phyloP scores from a whole-genome alignment of 768 basidiomycete species.

The Termitomyces sp. region DNA sequence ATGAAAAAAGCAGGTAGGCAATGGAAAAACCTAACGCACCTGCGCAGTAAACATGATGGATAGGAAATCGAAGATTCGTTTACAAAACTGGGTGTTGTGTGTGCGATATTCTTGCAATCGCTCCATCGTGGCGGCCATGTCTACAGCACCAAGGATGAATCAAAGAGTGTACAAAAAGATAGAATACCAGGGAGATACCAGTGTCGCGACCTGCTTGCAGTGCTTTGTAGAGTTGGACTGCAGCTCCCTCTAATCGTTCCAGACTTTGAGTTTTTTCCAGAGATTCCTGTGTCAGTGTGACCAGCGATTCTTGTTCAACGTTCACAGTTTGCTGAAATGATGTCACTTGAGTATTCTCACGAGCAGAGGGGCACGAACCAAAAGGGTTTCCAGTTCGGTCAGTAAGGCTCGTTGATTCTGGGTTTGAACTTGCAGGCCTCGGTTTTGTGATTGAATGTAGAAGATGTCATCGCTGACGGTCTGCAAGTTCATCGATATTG shows the following conservation, averaged over 20 bases:
- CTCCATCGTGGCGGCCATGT: constrained; percentile 98
- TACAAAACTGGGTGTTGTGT: constrained; percentile 90
- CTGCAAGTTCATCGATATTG: constrained; percentile 32
- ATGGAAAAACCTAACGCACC: constrained; percentile 34
- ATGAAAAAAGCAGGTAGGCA: not conserved
- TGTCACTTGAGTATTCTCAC: not conserved
- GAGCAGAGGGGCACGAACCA: constrained; percentile 31
- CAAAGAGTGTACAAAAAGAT: constrained; percentile 8
- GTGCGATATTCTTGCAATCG: constrained; percentile 86
- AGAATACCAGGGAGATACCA: constrained; percentile 37
- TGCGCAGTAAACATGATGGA: constrained; percentile 90
- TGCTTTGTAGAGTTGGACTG: constrained; percentile 91
- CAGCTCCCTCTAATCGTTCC: constrained; percentile 73
- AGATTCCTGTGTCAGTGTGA: constrained; percentile 83
- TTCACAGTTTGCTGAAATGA: constrained; percentile 80
- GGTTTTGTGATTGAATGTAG: constrained; percentile 93
- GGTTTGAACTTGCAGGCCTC: constrained; percentile 95
- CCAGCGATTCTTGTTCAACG: constrained; percentile 73
- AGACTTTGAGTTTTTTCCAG: constrained; percentile 77
- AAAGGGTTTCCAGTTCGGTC: constrained; percentile 78
- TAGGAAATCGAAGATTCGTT: constrained; percentile 83
- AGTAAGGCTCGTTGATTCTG: constrained; percentile 89
- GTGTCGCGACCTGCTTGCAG: constrained; percentile 85
- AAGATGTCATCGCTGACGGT: constrained; percentile 93
- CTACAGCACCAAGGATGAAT: constrained; percentile 27